phyloP scores from a whole-genome alignment of 768 basidiomycete genomes.

The Hygrocybe punicea region DNA sequence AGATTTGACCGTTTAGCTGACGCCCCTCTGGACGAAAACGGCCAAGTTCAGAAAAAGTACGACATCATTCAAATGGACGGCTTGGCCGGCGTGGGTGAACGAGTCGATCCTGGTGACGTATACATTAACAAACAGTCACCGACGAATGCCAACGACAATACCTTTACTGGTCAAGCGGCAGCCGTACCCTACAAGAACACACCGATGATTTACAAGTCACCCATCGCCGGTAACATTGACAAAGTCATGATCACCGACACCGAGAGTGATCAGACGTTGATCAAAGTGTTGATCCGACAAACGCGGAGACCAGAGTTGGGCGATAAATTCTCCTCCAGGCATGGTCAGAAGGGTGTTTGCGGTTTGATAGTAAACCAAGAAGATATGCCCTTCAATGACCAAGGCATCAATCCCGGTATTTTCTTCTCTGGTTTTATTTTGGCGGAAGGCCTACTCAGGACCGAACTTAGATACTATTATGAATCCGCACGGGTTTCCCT shows the following conservation, averaged over 20 bases:
- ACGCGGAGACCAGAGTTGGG: constrained; percentile 95
- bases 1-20: constrained; percentile 94
- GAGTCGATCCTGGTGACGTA: constrained; percentile 88
- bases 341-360: constrained; percentile 99
- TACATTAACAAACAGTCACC: constrained; percentile 98
- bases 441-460: not conserved
- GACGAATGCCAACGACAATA: constrained; percentile 88
- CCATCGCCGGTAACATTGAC: constrained; percentile 91
- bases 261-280: constrained; percentile 91
- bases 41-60: constrained; percentile 76
- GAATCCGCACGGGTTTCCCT: constrained; percentile 99
- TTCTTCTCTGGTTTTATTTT: constrained; percentile 10
- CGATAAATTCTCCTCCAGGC: constrained; percentile 97
- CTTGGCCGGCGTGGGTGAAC: constrained; percentile 90
- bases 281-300: constrained; percentile 97
- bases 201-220: constrained; percentile 90
- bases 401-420: constrained; percentile 87
- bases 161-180: constrained; percentile 78
- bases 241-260: constrained; percentile 97
- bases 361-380: constrained; percentile 98
- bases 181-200: constrained; percentile 87
- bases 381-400: constrained; percentile 99
- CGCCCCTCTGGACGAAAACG: constrained; percentile 81
- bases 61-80: constrained; percentile 91
- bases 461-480: constrained; percentile 82